Base-by-base conservation (phyloP, 192 early-diverging fungal species). In the Linnemannia schmuckeri region DNA sequence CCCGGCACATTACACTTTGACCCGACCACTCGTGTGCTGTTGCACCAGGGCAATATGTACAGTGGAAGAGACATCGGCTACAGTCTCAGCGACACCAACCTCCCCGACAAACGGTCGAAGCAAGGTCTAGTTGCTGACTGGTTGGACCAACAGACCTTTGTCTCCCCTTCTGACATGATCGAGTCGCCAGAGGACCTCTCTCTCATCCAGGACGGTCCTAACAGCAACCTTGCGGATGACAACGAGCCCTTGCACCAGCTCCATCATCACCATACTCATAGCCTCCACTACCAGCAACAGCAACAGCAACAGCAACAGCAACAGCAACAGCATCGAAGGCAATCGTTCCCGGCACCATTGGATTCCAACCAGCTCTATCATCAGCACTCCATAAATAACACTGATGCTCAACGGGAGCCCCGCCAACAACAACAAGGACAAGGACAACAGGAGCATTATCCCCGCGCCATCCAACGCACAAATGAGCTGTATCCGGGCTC, bases 1-100 rank as follows among this genome's bases (percentile, higher is more conserved):
- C 81, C 41, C 8, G 52, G 10, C 69, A 76, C 55, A 0, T 47
- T 49, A 46, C 71, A 82, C 54, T 35, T 72, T 73, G 75, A 77
- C 38, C 27, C 6, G 0, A 72, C 12, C 27, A 35, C 30, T 57
- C 81, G 52, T 37, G 37, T 37, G 52, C 24, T 52, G 33, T 63
- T 37, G 10, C 22, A 54, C n/a, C 27, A 33, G 61, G 22, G n/a
- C 27, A 75, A 79, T 49, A 27, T 75, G 46, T 84, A 84, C 68
- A 69, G 57, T 24, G 46, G 20, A 17, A 68, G 52, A 5, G 44
- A 72, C 20, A 22, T 74, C 8, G 30, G 24, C 8, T 81, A 73
- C 76, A 87, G 79, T 42, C 73, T 81, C 18, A 87, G 85, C 24
- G 85, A 87, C 20, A 77, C 76, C 30, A 66, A 87, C 55, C 47